These are phyloP conservation scores for Mycogone perniciosa DNA, from an alignment of 2,329 filamentous ascomycete genomes.

Conservation along the genomic window DNA sequence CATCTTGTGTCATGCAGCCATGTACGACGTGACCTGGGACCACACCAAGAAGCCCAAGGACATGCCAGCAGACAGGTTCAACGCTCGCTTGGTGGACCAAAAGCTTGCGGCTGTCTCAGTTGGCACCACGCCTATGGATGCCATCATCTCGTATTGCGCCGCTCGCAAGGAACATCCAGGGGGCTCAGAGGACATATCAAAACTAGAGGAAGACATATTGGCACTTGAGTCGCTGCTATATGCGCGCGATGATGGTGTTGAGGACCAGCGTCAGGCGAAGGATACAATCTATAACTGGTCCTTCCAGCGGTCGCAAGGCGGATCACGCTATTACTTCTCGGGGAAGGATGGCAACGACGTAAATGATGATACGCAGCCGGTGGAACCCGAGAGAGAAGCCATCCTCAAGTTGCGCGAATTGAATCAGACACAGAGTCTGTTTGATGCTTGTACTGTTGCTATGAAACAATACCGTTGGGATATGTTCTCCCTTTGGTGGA, in stretches of 20 bases:
- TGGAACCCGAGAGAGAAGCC: background rate
- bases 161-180: slow-evolving; percentile 19
- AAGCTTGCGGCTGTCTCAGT: slow-evolving; percentile 23
- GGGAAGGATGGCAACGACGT: slow-evolving; percentile 14
- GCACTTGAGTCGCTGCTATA: slow-evolving; percentile 22
- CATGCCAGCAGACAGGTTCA: slow-evolving; percentile 26
- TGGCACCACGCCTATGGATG: slow-evolving; percentile 34
- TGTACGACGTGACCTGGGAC: slow-evolving; percentile 34
- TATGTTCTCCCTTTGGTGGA: slow-evolving; percentile 38
- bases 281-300: slow-evolving; percentile 27
- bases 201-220: slow-evolving; percentile 24
- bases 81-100: slow-evolving; percentile 15
- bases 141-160: slow-evolving; percentile 28
- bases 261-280: slow-evolving; percentile 23
- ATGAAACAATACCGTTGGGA: slow-evolving; percentile 29
- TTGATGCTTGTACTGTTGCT: slow-evolving; percentile 17
- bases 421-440: slow-evolving; percentile 19
- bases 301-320: slow-evolving; percentile 22
- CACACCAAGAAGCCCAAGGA: slow-evolving; percentile 19
- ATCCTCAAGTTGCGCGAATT: slow-evolving; percentile 15
- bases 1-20: slow-evolving; percentile 29
- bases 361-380: slow-evolving; percentile 1
- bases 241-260: slow-evolving; percentile 27
- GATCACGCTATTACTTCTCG: slow-evolving; percentile 20
- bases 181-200: slow-evolving; percentile 5